Evolutionary conservation across 169 alveolate species (phyloP).

Genomic region (Eimeria zaria): DNA sequence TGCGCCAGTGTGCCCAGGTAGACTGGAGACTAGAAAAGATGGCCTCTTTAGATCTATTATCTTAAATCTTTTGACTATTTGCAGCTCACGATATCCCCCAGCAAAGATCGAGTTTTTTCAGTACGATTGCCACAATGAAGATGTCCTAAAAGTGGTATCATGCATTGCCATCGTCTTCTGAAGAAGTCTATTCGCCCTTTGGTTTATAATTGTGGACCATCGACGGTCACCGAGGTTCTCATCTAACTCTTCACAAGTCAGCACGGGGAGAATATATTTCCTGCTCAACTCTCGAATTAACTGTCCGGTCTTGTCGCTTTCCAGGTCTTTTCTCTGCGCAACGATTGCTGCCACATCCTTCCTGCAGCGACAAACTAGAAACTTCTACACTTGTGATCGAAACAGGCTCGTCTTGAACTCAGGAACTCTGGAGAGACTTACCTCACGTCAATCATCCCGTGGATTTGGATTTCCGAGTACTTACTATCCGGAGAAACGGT

Average conservation of each 20-base stretch:
- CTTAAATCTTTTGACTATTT: not conserved
- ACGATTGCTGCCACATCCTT: slow-evolving; percentile 74
- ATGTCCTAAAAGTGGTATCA: not conserved
- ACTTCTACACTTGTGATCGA: not conserved
- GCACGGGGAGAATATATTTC: slow-evolving; percentile 64
- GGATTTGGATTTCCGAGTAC: slow-evolving; percentile 65
- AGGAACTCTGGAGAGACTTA: not conserved
- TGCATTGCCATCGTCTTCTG: slow-evolving; percentile 75
- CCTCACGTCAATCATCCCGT: slow-evolving; percentile 74
- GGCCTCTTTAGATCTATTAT: not conserved
- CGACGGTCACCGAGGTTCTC: slow-evolving; percentile 69
- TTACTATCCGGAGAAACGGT: slow-evolving; percentile 51
- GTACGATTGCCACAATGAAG: not conserved
- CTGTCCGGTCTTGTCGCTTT: not conserved
- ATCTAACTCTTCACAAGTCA: slow-evolving; percentile 81
- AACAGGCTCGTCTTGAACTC: not conserved
- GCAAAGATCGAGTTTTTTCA: not conserved
- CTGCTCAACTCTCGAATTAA: slow-evolving; percentile 33
- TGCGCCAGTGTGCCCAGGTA: not conserved
- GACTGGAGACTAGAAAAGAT: not conserved
- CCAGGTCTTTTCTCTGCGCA: slow-evolving; percentile 44
- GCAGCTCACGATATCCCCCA: not conserved
- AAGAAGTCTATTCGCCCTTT: slow-evolving; percentile 63
- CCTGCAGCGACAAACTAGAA: slow-evolving; percentile 16
- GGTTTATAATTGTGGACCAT: slow-evolving; percentile 77